These are phyloP conservation scores for Botrytis fragariae DNA, from an alignment of 2,329 filamentous ascomycete species.

Conservation along the genomic window DNA sequence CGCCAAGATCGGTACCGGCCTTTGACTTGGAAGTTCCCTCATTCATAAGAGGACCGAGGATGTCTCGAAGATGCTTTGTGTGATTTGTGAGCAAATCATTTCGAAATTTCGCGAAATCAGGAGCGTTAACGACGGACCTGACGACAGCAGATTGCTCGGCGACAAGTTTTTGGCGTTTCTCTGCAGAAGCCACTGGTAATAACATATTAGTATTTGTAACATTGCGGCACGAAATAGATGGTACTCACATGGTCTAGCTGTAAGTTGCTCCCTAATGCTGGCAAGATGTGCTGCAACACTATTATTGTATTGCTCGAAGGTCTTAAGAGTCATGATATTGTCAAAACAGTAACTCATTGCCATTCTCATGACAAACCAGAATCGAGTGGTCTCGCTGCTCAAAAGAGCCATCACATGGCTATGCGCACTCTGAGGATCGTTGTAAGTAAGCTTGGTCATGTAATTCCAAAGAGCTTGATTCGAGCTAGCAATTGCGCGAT, in stretches of 20 bases:
- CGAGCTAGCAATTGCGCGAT: slow-evolving; percentile 28
- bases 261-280: slow-evolving; percentile 25
- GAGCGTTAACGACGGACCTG: slow-evolving; percentile 41
- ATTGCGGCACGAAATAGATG: slow-evolving; percentile 15
- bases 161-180: slow-evolving; percentile 39
- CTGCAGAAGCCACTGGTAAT: slow-evolving; percentile 26
- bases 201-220: slow-evolving; percentile 17
- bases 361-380: slow-evolving; percentile 43
- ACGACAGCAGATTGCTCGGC: slow-evolving; percentile 41
- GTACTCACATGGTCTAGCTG: slow-evolving; percentile 33
- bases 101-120: slow-evolving; percentile 37
- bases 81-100: slow-evolving; percentile 26
- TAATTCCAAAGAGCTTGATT: slow-evolving; percentile 40
- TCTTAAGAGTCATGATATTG: slow-evolving; percentile 38
- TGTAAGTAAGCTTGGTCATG: slow-evolving; percentile 39
- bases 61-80: slow-evolving; percentile 41
- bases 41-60: slow-evolving; percentile 46
- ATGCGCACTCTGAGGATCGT: slow-evolving; percentile 35
- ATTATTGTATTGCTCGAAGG: slow-evolving; percentile 39
- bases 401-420: slow-evolving; percentile 40
- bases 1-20: slow-evolving; percentile 43
- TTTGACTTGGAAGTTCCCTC: slow-evolving; percentile 37
- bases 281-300: slow-evolving; percentile 32
- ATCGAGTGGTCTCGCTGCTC: slow-evolving; percentile 35
- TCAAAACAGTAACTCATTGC: slow-evolving; percentile 41